Base-by-base conservation (phyloP, 2,329 filamentous ascomycete species). In the Alternaria burnsii region DNA sequence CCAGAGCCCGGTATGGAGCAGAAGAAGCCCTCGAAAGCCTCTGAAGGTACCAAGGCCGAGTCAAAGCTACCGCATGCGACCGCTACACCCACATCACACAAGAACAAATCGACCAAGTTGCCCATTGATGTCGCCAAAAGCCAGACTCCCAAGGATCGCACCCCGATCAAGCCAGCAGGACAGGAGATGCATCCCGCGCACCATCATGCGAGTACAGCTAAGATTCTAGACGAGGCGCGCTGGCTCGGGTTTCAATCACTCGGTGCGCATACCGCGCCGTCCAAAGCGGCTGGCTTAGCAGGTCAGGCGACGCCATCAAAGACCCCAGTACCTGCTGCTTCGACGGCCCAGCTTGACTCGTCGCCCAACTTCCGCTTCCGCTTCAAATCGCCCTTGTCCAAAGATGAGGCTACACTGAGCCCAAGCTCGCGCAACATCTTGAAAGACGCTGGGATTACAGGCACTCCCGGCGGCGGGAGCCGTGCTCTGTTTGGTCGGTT, bases 161-260 rank as follows among this genome's bases (percentile, higher is more conserved):
- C 88, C 4, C 85, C 88, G 6, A 82, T 90, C 68, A 90, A 91
- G 80, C 91, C 92, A 24, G 83, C 90, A 48, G 85, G 85, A 65
- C 88, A 89, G 61, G 93, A 97, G 77, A 97, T 97, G 94, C 94
- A 97, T 76, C 94, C 94, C 9, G 91, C 91, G 81, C 91, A 91
- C 75, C 87, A 88, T 58, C 92, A 95, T 58, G 85, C 87, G 55
- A 89, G 85, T 66, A 94, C 91, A 22, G 90, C 88, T 63, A 91
- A 91, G 55, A 83, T 91, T 44, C 87, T 90, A 2, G 93, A 95
- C 26, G 93, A 93, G 11, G 93, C 91, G 6, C 83, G 95, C 43
- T 88, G 91, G 72, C 85, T 97, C 22, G 94, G 94, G 16, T 97
- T 97, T 78, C 87, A 87, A 60, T 68, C 74, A 20, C 89, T 95